Conservation (phyloP, 345 rosid genomes). For the Brassica juncea region DNA sequence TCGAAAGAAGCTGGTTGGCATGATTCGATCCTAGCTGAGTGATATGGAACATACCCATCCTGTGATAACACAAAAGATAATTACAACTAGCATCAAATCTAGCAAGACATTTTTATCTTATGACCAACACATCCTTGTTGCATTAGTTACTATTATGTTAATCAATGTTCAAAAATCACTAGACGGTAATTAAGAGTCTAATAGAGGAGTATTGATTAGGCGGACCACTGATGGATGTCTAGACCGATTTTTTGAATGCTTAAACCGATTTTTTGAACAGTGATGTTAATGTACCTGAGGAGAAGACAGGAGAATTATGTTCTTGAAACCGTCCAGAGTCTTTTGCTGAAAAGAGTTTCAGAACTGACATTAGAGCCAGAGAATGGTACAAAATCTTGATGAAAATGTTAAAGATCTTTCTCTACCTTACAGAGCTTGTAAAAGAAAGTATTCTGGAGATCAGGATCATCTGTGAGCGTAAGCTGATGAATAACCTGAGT, state of each 20-base stretch:
- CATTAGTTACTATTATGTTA: not conserved
- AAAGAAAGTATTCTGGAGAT: slow-evolving; percentile 76
- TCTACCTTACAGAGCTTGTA: slow-evolving; percentile 84
- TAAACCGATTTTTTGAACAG: too few relatives aligned
- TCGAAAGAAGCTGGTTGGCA: slow-evolving; percentile 84
- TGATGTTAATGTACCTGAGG: slow-evolving; percentile 68
- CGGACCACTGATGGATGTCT: too few relatives aligned
- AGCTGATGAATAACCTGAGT: slow-evolving; percentile 97
- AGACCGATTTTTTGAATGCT: too few relatives aligned
- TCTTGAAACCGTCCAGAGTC: slow-evolving; percentile 76
- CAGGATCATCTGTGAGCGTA: slow-evolving; percentile 88
- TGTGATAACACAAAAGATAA: slow-evolving; percentile 22
- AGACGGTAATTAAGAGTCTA: too few relatives aligned
- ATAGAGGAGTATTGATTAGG: too few relatives aligned
- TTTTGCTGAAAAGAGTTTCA: slow-evolving; percentile 62
- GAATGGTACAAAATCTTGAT: slow-evolving; percentile 17
- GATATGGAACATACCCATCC: slow-evolving; percentile 99
- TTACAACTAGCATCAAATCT: slow-evolving; percentile 9
- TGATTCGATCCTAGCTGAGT: slow-evolving; percentile 86
- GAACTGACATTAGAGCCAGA: slow-evolving; percentile 12
- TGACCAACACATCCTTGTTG: not conserved
- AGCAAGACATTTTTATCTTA: not conserved
- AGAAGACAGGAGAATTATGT: slow-evolving; percentile 78
- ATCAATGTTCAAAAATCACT: too few relatives aligned
- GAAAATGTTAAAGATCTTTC: not conserved